Base-by-base conservation (phyloP, 805 yeast genomes). In the Ogataea allantospora region DNA sequence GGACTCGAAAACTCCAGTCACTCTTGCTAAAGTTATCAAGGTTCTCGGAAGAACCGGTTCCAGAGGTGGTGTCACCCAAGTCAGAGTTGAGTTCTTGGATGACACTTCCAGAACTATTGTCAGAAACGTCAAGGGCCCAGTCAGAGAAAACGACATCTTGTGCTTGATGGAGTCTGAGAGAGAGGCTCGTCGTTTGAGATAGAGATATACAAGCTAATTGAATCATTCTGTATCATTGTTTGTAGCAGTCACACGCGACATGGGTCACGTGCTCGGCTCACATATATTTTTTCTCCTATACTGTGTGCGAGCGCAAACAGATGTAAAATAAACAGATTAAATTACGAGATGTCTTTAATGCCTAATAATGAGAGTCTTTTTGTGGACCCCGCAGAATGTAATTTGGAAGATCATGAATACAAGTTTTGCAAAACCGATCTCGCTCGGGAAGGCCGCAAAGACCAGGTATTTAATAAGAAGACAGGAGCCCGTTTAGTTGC, bases 31-130 rank as follows among this genome's bases (percentile, higher is more conserved):
- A 82, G 99, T 91, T 70, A 88, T 88, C 77, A 93, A 91, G 80
- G 98, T 91, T 73, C 82, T 91, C 75, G 98, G 98, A 73, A 91
- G 99, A 78, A 91, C 99, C 83, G 99, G 99, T 72, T 91, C 99
- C 72, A 91, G 98, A 79, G 98, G 98, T 85, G 96, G 96, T 80
- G 96, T 87, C 74, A 87, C 95, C 76, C 96, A 87, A 76, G 96
- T 88, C 75, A 87, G 96, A 75, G 96, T 87, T 67, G 95, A 87
- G 75, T 88, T 87, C 83, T 77, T 87, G 70, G 96, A 88, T 67
- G 96, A 88, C 71, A 77, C 89, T 66, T 77, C 93, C 73, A 85
- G 96, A 80, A 83, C 93, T 67, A 87, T 87, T 65, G 95, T 87
- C 79, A 86, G 96, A 82, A 87, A 87, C 83, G 96, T 87, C 73